Evolutionary conservation across 1,284 basidiomycete species (phyloP).

Genomic region (Trichosporon ovoides): DNA sequence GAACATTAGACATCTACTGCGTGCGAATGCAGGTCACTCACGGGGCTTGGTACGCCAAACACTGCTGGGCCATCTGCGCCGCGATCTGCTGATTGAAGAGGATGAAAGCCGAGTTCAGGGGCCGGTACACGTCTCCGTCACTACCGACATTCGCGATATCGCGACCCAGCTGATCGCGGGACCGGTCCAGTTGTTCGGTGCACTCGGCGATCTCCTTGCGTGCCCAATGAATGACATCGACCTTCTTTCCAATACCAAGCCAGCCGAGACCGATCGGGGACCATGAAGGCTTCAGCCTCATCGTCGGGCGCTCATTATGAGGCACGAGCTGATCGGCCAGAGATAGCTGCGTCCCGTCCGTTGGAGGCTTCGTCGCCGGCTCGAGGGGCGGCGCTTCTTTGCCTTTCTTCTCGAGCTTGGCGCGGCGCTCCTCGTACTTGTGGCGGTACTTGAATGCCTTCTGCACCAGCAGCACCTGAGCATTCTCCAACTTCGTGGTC

Average conservation of each 20-base stretch:
- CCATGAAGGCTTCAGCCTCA: conserved; percentile 62
- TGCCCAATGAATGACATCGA: conserved; percentile 88
- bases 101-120: conserved; percentile 79
- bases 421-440: conserved; percentile 29
- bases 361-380: conserved; percentile 32
- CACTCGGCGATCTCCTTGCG: conserved; percentile 41
- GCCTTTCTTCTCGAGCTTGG: conserved; percentile 35
- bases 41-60: conserved; percentile 55
- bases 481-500: conserved; percentile 60
- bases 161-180: conserved; percentile 51
- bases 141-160: conserved; percentile 28
- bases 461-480: conserved; percentile 57
- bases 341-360: conserved; percentile 11
- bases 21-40: conserved; percentile 49
- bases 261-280: conserved; percentile 59
- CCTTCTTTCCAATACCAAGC: conserved; percentile 64
- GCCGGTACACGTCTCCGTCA: conserved; percentile 53
- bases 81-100: conserved; percentile 84
- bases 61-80: conserved; percentile 14
- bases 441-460: conserved; percentile 49
- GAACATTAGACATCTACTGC: conserved; percentile 65
- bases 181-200: conserved; percentile 27
- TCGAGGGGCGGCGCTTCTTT: conserved; percentile 33
- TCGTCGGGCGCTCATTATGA: conserved; percentile 66
- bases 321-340: conserved; percentile 60